phyloP scores from a whole-genome alignment of 371 early-diverging fungal species.

The Thermomucor indicae-seudaticae region DNA sequence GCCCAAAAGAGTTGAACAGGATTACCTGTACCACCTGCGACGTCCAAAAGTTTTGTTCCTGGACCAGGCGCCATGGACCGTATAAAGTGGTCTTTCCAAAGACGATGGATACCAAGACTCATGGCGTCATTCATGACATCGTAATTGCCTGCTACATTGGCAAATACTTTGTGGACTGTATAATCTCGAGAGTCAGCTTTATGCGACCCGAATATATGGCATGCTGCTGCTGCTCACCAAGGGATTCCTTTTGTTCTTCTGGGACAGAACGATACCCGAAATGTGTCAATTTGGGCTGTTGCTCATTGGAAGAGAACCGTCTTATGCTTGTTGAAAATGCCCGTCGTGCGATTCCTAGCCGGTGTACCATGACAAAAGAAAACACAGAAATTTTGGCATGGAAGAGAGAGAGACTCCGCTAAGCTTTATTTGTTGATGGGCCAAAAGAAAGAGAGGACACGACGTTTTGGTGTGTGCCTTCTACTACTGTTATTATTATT shows the following conservation, averaged over 20 bases:
- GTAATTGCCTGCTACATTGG: constrained; percentile 89
- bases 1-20: too few relatives aligned
- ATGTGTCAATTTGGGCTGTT: constrained; percentile 63
- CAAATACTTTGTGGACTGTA: constrained; percentile 84
- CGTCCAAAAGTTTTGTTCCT: constrained; percentile 87
- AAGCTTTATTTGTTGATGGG: too few relatives aligned
- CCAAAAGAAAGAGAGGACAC: too few relatives aligned
- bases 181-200: neutral
- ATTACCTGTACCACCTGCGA: constrained; percentile 98
- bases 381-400: too few relatives aligned
- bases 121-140: constrained; percentile 98
- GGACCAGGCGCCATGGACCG: constrained; percentile 80
- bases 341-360: too few relatives aligned
- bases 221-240: constrained; percentile 47
- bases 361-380: too few relatives aligned
- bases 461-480: too few relatives aligned
- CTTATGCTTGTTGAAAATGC: too few relatives aligned
- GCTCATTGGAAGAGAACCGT: too few relatives aligned
- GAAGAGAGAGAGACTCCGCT: too few relatives aligned
- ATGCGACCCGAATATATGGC: neutral
- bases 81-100: constrained; percentile 15
- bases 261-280: constrained; percentile 91
- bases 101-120: constrained; percentile 69
- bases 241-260: constrained; percentile 78
- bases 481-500: too few relatives aligned